These are phyloP conservation scores for Cordyceps cicadae DNA, from an alignment of 2,329 filamentous ascomycete species.

Conservation along the genomic window DNA sequence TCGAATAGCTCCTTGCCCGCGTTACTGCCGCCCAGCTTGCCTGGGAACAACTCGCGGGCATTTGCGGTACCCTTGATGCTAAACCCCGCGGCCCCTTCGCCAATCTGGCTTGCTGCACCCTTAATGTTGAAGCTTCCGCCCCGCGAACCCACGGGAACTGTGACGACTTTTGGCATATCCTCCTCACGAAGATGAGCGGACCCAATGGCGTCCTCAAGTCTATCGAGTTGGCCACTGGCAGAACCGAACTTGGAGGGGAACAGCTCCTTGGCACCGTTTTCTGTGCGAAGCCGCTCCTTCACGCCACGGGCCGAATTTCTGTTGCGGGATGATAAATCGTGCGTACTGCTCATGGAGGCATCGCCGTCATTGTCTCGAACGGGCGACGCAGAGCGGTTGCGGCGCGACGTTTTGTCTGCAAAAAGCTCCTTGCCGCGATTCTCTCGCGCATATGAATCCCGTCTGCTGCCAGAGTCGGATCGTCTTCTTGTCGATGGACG, in stretches of 20 bases:
- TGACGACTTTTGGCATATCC: conserved; percentile 49
- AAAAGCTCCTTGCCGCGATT: conserved; percentile 59
- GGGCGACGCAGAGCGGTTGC: conserved; percentile 47
- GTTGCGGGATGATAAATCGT: conserved; percentile 25
- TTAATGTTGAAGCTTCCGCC: conserved; percentile 49
- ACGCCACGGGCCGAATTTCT: conserved; percentile 26
- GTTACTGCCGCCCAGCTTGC: conserved; percentile 43
- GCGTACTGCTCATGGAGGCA: conserved; percentile 26
- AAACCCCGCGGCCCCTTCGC: conserved; percentile 41
- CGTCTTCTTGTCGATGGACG: conserved; percentile 20
- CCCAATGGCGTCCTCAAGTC: conserved; percentile 31
- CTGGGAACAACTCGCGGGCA: conserved; percentile 60
- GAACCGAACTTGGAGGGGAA: conserved; percentile 27
- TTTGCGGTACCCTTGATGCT: conserved; percentile 60
- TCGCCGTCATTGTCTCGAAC: conserved; percentile 35
- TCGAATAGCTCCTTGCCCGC: conserved; percentile 59
- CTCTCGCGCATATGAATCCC: conserved; percentile 22
- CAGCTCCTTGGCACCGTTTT: conserved; percentile 29
- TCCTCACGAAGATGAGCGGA: conserved; percentile 29
- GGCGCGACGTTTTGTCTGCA: conserved; percentile 28
- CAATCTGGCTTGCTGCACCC: conserved; percentile 43
- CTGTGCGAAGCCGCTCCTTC: conserved; percentile 23
- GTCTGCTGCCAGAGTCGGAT: conserved; percentile 21
- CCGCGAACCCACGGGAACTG: conserved; percentile 36
- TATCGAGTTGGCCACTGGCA: conserved; percentile 27